Evolutionary conservation across 2,329 filamentous ascomycete genomes (phyloP), one percentile per base, ranked within the genome.

Genomic region (Aspergillus candidus): DNA sequence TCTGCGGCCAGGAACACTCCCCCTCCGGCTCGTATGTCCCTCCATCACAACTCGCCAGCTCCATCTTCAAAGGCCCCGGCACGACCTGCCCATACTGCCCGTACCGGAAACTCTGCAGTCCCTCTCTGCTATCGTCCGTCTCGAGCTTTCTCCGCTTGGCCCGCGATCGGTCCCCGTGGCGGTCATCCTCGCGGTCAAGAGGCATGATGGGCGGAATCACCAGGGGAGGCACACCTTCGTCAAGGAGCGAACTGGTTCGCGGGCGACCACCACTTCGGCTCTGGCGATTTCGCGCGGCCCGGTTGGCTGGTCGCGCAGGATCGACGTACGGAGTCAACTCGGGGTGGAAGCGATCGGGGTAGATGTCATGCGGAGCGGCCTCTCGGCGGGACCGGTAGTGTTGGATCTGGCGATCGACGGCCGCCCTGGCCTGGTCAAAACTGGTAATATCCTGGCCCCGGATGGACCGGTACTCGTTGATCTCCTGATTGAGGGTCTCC

Each of bases 51-150:
- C 84, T 93, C 38, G 87, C 78, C 50, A 96, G 82, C 61, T 95
- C 86, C 86, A 96, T 88, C 49, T 78, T 83, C 57, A 96, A 71
- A 51, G 79, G 77, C 3, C 89, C 90, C 0, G 88, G 79, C 48
- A 93, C 86, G 12, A 94, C 85, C 66, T 95, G 90, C 13, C 90
- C 91, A 63, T 84, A 88, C 57, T 82, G 83, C 15, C 90, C 91
- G 63, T 96, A 97, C 50, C 79, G 83, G 61, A 90, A 87, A 2
- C 75, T 78, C 47, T 58, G 61, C n/a, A 61, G 53, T 4, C 63
- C 67, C 47, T 70, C 65, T 18, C 72, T 66, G 11, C 73, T 65
- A 37, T 75, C 74, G 49, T 86, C 83, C 1, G 78, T 73, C 55
- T 87, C 84, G 32, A 88, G 65, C 62, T 86, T 88, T 50, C 84